These are phyloP conservation scores for Zanthoxylum bungeanum DNA, from an alignment of 345 rosid species.

Conservation along the genomic window DNA sequence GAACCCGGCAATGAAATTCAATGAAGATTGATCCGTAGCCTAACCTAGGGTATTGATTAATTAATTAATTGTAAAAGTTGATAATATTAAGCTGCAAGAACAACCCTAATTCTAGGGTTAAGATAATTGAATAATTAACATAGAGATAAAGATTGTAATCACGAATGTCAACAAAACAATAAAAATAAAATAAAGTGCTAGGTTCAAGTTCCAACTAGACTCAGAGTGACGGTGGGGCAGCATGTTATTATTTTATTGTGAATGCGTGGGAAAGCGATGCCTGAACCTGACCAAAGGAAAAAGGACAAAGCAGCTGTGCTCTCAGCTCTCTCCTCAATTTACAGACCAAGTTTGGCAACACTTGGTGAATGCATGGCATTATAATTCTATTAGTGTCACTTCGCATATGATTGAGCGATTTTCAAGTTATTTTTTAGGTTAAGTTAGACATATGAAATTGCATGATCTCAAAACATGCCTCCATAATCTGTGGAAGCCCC, in stretches of 20 bases:
- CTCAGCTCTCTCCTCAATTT: neutral
- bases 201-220: conserved; percentile 4
- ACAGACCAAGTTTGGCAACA: too few species aligned
- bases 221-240: neutral
- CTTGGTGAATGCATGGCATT: too few species aligned
- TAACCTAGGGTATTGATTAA: neutral
- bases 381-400: too few species aligned
- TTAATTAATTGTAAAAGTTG: too few species aligned
- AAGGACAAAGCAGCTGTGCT: neutral
- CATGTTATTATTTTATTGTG: neutral
- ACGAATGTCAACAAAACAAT: neutral
- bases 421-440: too few species aligned
- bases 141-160: neutral
- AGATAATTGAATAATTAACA: neutral
- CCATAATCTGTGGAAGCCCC: too few species aligned
- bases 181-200: neutral
- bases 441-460: too few species aligned
- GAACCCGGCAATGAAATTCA: neutral
- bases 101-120: neutral
- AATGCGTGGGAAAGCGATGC: too few species aligned
- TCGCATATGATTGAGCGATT: too few species aligned
- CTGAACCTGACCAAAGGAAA: neutral
- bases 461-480: too few species aligned
- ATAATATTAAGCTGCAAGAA: neutral
- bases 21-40: neutral